Base-by-base conservation (phyloP, 2,329 filamentous ascomycete species). In the Pyrenochaeta sp. region DNA sequence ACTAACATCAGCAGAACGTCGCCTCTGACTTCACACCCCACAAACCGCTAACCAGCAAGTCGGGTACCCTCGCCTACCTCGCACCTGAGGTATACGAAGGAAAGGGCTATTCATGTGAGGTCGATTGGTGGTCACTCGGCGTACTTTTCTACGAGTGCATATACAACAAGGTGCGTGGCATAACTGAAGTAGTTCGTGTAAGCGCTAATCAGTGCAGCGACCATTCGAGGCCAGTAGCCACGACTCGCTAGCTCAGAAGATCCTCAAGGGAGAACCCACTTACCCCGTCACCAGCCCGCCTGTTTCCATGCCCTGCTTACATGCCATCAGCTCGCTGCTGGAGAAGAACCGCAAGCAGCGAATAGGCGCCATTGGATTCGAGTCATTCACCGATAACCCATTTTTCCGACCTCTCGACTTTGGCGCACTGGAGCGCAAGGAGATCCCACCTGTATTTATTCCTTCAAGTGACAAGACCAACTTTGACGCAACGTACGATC, bases 71-170 rank as follows among this genome's bases (percentile, higher is more conserved):
- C 57, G 95, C 95, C 52, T 99, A 99, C 74, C 87, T 99, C 7
- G 93, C 94, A 1, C 95, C 95, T 4, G 95, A 99, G 77, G 95
- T 98, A 2, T 99, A 98, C 72, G 86, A 89, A 65, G 94, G 94
- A 48, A 90, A 88, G 61, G 95, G 95, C 39, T 99, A 99, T 74
- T 89, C 91, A 59, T 88, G 89, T 46, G 91, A 95, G 68, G 93
- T 95, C 42, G 95, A 99, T 77, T 99, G 95, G 95, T 99, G 95
- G 95, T 98, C 95, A 5, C 80, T 99, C 24, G 95, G 95, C 48
- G 95, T 99, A 45, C 86, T 96, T n/a, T 98, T 98, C 78, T 99
- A 97, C 78, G 95, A 99, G 78, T 98, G 95, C 84, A 97, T 99
- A 65, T 99, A 98, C 82, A 97, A 96, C 81, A 98, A 96, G 89